phyloP scores from a whole-genome alignment of 106 monocot species.

The Apostasia shenzhenica region DNA sequence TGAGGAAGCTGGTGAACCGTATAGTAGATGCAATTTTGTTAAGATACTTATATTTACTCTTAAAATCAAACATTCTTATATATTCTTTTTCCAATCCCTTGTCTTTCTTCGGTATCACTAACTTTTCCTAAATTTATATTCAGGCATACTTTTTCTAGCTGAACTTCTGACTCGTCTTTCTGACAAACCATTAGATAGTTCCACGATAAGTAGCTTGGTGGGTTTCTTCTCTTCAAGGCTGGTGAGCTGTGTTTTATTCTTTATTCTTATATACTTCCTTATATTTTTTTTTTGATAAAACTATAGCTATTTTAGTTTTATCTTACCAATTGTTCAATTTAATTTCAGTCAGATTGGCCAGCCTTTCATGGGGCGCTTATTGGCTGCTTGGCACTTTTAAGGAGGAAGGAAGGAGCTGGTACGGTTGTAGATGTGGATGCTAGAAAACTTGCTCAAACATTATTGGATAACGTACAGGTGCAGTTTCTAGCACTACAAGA shows the following conservation, averaged over 20 bases:
- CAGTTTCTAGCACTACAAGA: slow-evolving; percentile 62
- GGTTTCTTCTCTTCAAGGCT: slow-evolving; percentile 76
- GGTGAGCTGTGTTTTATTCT: slow-evolving; percentile 43
- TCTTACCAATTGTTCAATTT: slow-evolving; percentile 16
- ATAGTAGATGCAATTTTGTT: too few species aligned
- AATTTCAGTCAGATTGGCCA: slow-evolving; percentile 87
- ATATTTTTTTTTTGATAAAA: neutral
- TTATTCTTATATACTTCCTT: neutral
- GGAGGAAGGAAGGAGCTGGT: slow-evolving; percentile 51
- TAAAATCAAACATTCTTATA: neutral
- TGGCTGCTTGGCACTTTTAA: slow-evolving; percentile 82
- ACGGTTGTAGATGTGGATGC: slow-evolving; percentile 51
- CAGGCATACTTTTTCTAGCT: slow-evolving; percentile 70
- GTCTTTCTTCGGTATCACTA: neutral
- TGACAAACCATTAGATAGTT: slow-evolving; percentile 40
- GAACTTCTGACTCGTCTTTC: slow-evolving; percentile 50
- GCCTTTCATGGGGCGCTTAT: slow-evolving; percentile 73
- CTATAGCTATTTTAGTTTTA: neutral
- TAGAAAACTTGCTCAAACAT: slow-evolving; percentile 41
- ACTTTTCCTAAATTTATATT: slow-evolving; percentile 1
- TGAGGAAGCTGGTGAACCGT: too few species aligned
- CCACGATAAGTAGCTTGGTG: slow-evolving; percentile 44
- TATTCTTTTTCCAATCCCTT: neutral
- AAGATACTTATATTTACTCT: too few species aligned
- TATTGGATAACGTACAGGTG: slow-evolving; percentile 56